These are phyloP conservation scores for Prunus mongolica DNA, from an alignment of 306 rosid genomes.

Conservation along the genomic window DNA sequence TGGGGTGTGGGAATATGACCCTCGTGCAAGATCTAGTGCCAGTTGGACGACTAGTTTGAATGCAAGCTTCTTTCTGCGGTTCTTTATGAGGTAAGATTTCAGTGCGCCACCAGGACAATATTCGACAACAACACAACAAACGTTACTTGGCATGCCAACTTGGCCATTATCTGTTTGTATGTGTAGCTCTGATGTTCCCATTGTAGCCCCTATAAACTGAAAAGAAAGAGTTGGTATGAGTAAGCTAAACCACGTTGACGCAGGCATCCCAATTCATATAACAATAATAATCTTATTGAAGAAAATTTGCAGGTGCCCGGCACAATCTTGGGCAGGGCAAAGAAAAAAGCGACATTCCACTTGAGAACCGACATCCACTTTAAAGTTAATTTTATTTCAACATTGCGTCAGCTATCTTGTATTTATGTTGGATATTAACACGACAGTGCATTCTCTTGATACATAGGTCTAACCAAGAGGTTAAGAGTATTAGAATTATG, in stretches of 20 bases:
- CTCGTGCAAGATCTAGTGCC: conserved; percentile 97
- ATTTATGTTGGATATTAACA: neutral
- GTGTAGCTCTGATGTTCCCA: conserved; percentile 84
- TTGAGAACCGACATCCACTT: neutral
- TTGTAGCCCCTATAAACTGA: conserved; percentile 94
- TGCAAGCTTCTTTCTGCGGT: conserved; percentile 88
- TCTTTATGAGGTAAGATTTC: conserved; percentile 94
- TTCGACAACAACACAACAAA: conserved; percentile 93
- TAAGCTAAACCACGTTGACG: conserved; percentile 4
- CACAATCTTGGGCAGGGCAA: neutral
- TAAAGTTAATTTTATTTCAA: neutral
- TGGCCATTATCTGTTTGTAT: conserved; percentile 88
- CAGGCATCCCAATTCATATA: conserved; percentile 2
- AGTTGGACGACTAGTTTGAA: conserved; percentile 96
- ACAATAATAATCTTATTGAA: conserved; percentile 10
- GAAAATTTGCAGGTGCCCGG: conserved; percentile 1
- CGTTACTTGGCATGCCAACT: conserved; percentile 90
- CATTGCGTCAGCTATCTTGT: neutral
- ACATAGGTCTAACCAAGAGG: neutral
- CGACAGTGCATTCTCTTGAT: neutral
- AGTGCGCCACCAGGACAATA: conserved; percentile 99
- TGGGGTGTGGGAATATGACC: conserved; percentile 56
- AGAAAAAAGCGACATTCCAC: neutral
- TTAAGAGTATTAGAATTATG: neutral
- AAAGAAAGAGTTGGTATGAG: conserved; percentile 20